Evolutionary conservation across 2,329 filamentous ascomycete species (phyloP).

Genomic region (Colletotrichum abscissum): DNA sequence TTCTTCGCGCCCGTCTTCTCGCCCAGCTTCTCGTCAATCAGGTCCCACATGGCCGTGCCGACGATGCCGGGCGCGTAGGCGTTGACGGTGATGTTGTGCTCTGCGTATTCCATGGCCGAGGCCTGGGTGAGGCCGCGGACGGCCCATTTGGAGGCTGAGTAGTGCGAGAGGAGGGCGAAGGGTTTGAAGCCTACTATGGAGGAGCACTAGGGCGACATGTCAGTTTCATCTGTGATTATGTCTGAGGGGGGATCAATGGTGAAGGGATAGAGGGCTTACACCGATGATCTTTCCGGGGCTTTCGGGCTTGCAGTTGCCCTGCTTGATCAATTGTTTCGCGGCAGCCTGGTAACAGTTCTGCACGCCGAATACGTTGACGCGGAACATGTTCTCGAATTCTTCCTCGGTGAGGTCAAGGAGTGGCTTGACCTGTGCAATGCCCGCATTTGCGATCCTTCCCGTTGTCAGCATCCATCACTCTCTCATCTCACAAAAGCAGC

Average conservation of each 20-base stretch:
- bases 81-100: slow-evolving; percentile 74
- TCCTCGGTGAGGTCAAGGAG: slow-evolving; percentile 67
- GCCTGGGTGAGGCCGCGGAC: slow-evolving; percentile 74
- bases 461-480: slow-evolving; percentile 40
- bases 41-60: slow-evolving; percentile 75
- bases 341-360: slow-evolving; percentile 74
- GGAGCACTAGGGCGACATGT: slow-evolving; percentile 37
- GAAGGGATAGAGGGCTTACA: slow-evolving; percentile 41
- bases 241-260: not conserved
- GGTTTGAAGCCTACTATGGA: slow-evolving; percentile 69
- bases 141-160: slow-evolving; percentile 74
- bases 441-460: slow-evolving; percentile 67
- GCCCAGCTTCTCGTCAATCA: slow-evolving; percentile 68
- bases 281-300: slow-evolving; percentile 52
- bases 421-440: slow-evolving; percentile 67
- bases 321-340: slow-evolving; percentile 71
- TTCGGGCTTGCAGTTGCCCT: slow-evolving; percentile 58
- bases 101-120: slow-evolving; percentile 70
- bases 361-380: slow-evolving; percentile 73
- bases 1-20: slow-evolving; percentile 58
- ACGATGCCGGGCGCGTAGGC: slow-evolving; percentile 77
- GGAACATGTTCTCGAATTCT: slow-evolving; percentile 69
- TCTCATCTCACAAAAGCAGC: slow-evolving; percentile 41
- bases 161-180: slow-evolving; percentile 70
- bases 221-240: not conserved